Evolutionary conservation across 257 asterid species (phyloP).

Genomic region (Primulina tabacum): DNA sequence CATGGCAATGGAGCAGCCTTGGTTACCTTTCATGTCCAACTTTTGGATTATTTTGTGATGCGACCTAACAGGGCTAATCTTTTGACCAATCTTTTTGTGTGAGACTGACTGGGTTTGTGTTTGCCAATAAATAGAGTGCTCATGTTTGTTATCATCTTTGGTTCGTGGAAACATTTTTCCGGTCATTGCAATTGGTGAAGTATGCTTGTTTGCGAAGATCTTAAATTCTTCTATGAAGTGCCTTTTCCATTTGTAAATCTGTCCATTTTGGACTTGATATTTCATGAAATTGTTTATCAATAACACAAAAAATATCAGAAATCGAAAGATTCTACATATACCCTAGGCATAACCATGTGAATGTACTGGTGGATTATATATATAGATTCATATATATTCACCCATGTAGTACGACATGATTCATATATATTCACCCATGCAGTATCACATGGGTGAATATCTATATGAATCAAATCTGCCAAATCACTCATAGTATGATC

Average conservation of each 20-base stretch:
- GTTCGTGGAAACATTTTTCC: not conserved
- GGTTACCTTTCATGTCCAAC: not conserved
- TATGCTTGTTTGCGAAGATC: not conserved
- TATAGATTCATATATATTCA: too few species aligned
- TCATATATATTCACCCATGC: too few species aligned
- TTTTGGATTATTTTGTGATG: not conserved
- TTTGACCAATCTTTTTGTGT: not conserved
- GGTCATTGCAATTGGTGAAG: not conserved
- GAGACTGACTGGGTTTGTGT: not conserved
- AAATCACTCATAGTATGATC: too few species aligned
- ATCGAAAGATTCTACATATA: not conserved
- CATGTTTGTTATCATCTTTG: not conserved
- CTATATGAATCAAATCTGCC: too few species aligned
- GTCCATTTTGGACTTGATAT: not conserved
- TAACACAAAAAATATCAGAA: too few species aligned
- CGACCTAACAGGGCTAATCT: not conserved
- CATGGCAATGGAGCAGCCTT: not conserved
- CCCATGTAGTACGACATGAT: too few species aligned
- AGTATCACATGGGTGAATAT: too few species aligned
- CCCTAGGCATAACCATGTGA: not conserved
- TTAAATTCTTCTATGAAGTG: not conserved
- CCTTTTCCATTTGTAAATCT: not conserved
- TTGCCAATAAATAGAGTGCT: not conserved
- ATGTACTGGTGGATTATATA: too few species aligned
- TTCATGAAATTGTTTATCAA: too few species aligned